Evolutionary conservation across 2,329 filamentous ascomycete species (phyloP), one percentile per base, ranked within the genome.

Genomic region (Tolypocladium endophyticum): DNA sequence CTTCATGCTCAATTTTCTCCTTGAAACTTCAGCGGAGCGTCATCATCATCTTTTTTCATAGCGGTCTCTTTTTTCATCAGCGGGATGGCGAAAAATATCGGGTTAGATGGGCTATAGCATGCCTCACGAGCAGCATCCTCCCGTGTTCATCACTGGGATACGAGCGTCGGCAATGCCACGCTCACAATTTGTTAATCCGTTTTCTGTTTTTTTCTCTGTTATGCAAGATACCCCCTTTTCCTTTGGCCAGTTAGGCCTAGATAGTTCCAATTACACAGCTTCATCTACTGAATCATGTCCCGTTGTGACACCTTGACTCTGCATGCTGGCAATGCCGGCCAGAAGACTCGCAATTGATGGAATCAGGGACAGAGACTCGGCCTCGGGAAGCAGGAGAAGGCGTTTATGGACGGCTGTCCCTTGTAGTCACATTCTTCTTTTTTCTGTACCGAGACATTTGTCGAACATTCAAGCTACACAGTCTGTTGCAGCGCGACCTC

Each of bases 201-300:
- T 39, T n/a, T 30, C 35, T 59, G 20, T 5, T 30, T 43, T 54
- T 25, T 55, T 35, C 11, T 4, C 39, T 8, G 9, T 59, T 56
- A 53, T 50, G 23, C 53, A 54, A 59, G 58, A 59, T 59, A 59
- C 58, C 58, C 58, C 58, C 39, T 9, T 20, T 20, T 20, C 39
- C 20, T 23, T 55, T 56, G 20, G 50, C 50, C 35, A 53, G 28
- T 18, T 35, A 30, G 33, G 50, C 30, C 20, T 35, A 53, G 30
- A 30, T 23, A 53, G 50, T n/a, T 53, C 50, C 50, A 35, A 53
- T 35, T 35, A 14, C 30, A 35, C n/a, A 18, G 3, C 23, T 53
- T 35, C 50, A n/a, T 25, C 18, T 30, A 28, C 25, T 23, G 8
- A 18, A n/a, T 14, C 30, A n/a, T 53, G 20, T 6, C 18, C 30